Base-by-base conservation (phyloP, 129 eudicot genomes). In the Chrysanthemum lavandulifolium region DNA sequence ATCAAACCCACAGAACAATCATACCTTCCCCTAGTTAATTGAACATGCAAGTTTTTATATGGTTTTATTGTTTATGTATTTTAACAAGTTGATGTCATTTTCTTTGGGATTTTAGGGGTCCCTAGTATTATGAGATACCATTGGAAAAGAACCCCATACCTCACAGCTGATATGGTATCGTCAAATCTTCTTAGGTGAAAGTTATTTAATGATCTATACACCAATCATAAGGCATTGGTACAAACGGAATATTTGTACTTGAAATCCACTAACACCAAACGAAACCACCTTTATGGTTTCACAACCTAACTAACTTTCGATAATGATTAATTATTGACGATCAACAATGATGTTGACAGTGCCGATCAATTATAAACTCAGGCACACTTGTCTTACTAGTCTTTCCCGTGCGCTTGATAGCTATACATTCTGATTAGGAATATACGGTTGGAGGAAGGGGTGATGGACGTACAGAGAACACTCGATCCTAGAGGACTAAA, bases 161-260 rank as follows among this genome's bases (percentile, higher is more conserved):
- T 63, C 67, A 54, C 58, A 63, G 10, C 50, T 77, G 64, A 77
- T 77, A 68, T 33, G 70, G 56, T 50, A 60, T 33, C 69, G 43
- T 14, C 40, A 36, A 49, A 77, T 69, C 65, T 72, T 68, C 10
- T 72, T 71, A 3, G 13, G 18, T 64, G 29, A 29, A 16, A 71
- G 5, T 23, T 67, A 48, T 67, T 36, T 69, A 61, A 60, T 61
- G 40, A 77, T 50, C 19, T 5, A n/a, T 6, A 29, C 43, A 50
- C 48, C 71, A 69, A 77, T 70, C 65, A 70, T 64, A 23, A 64
- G 53, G 61, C 68, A 27, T 57, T 57, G 73, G 19, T 48, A 71
- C 65, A 71, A 68, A 57, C 48, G 29, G 74, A 68, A 76, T 68
- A 67, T 57, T 57, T 76, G 80, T 76, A 68, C 80, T 57, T 49